phyloP scores from a whole-genome alignment of 768 basidiomycete species.

The Paxillus involutus region DNA sequence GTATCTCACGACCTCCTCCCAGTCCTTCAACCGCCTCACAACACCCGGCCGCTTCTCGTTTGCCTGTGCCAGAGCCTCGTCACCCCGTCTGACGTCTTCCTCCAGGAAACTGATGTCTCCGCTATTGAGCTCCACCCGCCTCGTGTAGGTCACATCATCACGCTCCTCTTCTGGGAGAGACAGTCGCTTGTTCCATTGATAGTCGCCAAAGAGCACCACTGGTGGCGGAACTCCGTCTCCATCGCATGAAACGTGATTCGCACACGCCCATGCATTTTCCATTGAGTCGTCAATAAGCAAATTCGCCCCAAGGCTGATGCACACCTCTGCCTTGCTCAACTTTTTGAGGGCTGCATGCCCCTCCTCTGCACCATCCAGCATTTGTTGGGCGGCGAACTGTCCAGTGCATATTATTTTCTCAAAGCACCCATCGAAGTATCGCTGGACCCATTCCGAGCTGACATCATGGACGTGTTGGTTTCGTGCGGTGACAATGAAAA shows the following conservation, averaged over 20 bases:
- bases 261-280: slow-evolving; percentile 71
- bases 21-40: slow-evolving; percentile 56
- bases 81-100: slow-evolving; percentile 34
- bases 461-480: slow-evolving; percentile 50
- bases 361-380: slow-evolving; percentile 16
- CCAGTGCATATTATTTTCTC: slow-evolving; percentile 70
- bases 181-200: slow-evolving; percentile 71
- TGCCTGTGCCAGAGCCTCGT: slow-evolving; percentile 45
- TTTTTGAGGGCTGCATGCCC: slow-evolving; percentile 46
- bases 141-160: slow-evolving; percentile 56
- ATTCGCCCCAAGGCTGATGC: slow-evolving; percentile 58
- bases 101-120: slow-evolving; percentile 58
- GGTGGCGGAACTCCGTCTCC: slow-evolving; percentile 37
- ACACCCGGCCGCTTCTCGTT: slow-evolving; percentile 38
- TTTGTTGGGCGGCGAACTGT: slow-evolving; percentile 58
- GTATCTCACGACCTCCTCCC: slow-evolving; percentile 57
- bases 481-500: slow-evolving; percentile 80
- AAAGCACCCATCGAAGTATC: slow-evolving; percentile 64
- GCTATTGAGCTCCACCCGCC: slow-evolving; percentile 42
- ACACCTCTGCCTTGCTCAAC: slow-evolving; percentile 73
- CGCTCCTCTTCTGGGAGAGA: slow-evolving; percentile 44
- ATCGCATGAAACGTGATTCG: slow-evolving; percentile 25
- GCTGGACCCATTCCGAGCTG: slow-evolving; percentile 67
- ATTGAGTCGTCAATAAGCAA: slow-evolving; percentile 79
- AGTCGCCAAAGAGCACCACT: slow-evolving; percentile 73